Evolutionary conservation across 1,284 basidiomycete genomes (phyloP).

Genomic region (Cerrena zonata): DNA sequence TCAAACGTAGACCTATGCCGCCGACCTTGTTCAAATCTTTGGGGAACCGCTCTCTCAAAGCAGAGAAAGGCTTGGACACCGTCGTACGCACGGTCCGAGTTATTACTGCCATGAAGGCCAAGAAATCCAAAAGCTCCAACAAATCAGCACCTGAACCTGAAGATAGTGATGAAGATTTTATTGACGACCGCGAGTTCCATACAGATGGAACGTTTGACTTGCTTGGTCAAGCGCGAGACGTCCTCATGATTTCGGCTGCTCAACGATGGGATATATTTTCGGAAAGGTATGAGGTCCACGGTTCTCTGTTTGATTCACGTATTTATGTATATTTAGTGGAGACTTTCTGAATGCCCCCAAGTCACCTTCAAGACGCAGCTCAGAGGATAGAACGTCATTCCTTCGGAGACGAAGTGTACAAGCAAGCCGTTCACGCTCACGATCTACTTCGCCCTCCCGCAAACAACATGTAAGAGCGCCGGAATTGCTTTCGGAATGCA

Average conservation of each 20-base stretch:
- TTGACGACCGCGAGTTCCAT: conserved; percentile 39
- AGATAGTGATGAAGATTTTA: conserved; percentile 49
- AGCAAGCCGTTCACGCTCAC: conserved; percentile 36
- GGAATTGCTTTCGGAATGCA: conserved; percentile 52
- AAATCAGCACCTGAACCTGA: conserved; percentile 26
- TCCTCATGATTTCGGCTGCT: conserved; percentile 47
- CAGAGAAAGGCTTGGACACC: conserved; percentile 33
- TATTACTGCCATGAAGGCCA: conserved; percentile 28
- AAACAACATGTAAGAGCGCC: conserved; percentile 32
- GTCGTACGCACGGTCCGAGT: conserved; percentile 43
- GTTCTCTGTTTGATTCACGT: background rate
- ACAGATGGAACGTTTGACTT: conserved; percentile 59
- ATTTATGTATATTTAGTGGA: background rate
- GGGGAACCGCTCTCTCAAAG: conserved; percentile 15
- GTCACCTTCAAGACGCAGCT: background rate
- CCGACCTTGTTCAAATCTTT: conserved; percentile 43
- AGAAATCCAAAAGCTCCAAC: conserved; percentile 16
- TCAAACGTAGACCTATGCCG: conserved; percentile 48
- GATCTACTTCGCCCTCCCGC: conserved; percentile 43
- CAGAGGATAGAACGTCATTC: conserved; percentile 6
- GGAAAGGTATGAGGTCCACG: conserved; percentile 33
- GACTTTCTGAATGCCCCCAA: background rate
- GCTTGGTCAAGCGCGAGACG: conserved; percentile 55
- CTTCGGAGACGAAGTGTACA: conserved; percentile 11
- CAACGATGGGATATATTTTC: conserved; percentile 57